Base-by-base conservation (phyloP, 2,329 filamentous ascomycete species). In the Aspergillus aculeatinus region DNA sequence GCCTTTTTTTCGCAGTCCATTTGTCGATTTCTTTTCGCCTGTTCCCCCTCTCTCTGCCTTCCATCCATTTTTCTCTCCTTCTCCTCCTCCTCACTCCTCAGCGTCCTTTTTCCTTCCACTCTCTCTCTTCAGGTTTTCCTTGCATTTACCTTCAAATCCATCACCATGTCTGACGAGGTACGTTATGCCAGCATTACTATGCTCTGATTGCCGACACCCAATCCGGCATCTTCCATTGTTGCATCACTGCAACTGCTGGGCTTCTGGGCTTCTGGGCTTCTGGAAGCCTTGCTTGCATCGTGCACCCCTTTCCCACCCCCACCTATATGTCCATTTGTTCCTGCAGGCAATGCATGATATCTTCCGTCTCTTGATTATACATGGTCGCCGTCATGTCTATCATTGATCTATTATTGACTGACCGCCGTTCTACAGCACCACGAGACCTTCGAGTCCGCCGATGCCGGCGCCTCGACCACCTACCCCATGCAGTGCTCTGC, bases 401-500 rank as follows among this genome's bases (percentile, higher is more conserved):
- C 16, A 39, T 44, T 42, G 44, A 52, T 51, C 14, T 53, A 50
- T 27, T 12, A 48, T 65, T 60, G 62, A 60, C 63, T 60, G 51
- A 29, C 55, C 48, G 65, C 48, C 44, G 1, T 33, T 11, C 12
- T 42, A 50, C 71, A 90, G 85, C 87, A 89, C 80, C 85, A 90
- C 75, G 81, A 88, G 79, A 87, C 84, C 80, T 98, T 98, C 87
- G 92, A 96, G 72, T 89, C 87, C 82, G 92, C 89, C 85, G 92
- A 97, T 85, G 93, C 96, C 80, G 96, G 95, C 82, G 94, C 95
- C 75, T 98, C 95, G 72, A 78, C 84, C 77, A 99, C 95, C 78
- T 97, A 79, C 85, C 95, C 95, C 74, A 96, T 96, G 92, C 95
- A 99, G 87, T 99, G 95, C 84, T 99, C 96, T 84, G 94, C 96